Evolutionary conservation across 495 filamentous ascomycete species (phyloP).

Genomic region (Tuber brumale): DNA sequence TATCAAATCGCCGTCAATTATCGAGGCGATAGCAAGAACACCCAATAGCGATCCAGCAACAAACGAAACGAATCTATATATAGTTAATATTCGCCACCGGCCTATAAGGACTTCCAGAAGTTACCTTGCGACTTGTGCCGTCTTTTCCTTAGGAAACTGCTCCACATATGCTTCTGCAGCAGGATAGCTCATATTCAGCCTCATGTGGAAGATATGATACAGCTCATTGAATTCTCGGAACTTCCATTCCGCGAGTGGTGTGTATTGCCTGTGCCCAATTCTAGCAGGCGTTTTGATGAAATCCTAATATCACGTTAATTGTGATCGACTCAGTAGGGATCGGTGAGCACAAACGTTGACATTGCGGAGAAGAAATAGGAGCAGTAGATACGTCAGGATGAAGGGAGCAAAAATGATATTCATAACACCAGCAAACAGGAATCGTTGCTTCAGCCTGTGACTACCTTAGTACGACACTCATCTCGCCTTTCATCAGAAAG

Average conservation of each 20-base stretch:
- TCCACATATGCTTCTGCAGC: slow-evolving; percentile 88
- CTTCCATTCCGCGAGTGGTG: slow-evolving; percentile 92
- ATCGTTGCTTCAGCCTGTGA: slow-evolving; percentile 59
- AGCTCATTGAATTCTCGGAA: slow-evolving; percentile 98
- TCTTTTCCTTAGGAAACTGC: slow-evolving; percentile 94
- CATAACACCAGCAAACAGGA: slow-evolving; percentile 74
- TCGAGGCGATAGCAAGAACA: slow-evolving; percentile 68
- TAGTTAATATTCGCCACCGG: slow-evolving; percentile 8
- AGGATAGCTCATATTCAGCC: slow-evolving; percentile 88
- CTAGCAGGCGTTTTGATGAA: slow-evolving; percentile 86
- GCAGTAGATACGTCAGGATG: slow-evolving; percentile 69
- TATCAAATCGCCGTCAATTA: slow-evolving; percentile 85
- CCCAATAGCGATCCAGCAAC: slow-evolving; percentile 76
- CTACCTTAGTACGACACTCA: slow-evolving; percentile 12
- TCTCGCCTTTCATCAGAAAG: not conserved
- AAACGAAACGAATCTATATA: slow-evolving; percentile 67
- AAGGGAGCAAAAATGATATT: slow-evolving; percentile 81
- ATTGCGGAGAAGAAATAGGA: slow-evolving; percentile 85
- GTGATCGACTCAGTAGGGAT: not conserved
- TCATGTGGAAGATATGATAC: slow-evolving; percentile 79
- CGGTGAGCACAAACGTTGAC: slow-evolving; percentile 59
- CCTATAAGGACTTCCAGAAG: not conserved
- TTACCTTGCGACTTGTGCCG: slow-evolving; percentile 59
- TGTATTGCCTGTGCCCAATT: slow-evolving; percentile 77
- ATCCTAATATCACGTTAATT: slow-evolving; percentile 51